These are phyloP conservation scores for Aureobasidium lini DNA, from an alignment of 2,329 filamentous ascomycete species.

Conservation along the genomic window DNA sequence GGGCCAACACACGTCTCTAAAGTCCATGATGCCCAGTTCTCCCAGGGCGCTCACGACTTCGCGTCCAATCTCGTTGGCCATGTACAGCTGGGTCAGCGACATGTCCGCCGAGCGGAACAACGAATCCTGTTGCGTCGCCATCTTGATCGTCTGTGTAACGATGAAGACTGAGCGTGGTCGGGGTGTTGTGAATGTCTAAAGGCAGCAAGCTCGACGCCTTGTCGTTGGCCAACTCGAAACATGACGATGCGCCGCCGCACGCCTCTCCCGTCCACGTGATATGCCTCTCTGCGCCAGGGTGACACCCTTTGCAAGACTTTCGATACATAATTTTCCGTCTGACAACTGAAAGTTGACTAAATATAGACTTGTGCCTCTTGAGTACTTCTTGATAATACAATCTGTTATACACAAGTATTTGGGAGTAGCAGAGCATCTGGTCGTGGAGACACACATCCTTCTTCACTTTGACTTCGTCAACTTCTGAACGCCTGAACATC, in stretches of 20 bases:
- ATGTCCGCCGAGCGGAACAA: constrained; percentile 99
- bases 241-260: not conserved
- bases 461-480: too few relatives aligned
- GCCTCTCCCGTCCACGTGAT: not conserved
- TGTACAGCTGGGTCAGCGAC: constrained; percentile 99
- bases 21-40: constrained; percentile 93
- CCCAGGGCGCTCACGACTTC: constrained; percentile 95
- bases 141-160: constrained; percentile 28
- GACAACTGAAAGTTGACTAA: too few relatives aligned
- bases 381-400: too few relatives aligned
- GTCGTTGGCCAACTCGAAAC: constrained; percentile 1
- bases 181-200: not conserved
- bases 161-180: not conserved
- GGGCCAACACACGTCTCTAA: constrained; percentile 71
- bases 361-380: too few relatives aligned
- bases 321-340: too few relatives aligned
- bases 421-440: too few relatives aligned
- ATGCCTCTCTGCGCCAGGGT: not conserved
- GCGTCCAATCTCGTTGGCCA: constrained; percentile 95
- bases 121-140: constrained; percentile 68
- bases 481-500: too few relatives aligned
- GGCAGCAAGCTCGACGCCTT: constrained; percentile 8
- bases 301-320: not conserved
- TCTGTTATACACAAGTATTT: too few relatives aligned
- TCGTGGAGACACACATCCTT: too few relatives aligned